These are phyloP conservation scores for Cucurbitaria berberidis DNA, from an alignment of 2,329 filamentous ascomycete genomes.

Conservation along the genomic window DNA sequence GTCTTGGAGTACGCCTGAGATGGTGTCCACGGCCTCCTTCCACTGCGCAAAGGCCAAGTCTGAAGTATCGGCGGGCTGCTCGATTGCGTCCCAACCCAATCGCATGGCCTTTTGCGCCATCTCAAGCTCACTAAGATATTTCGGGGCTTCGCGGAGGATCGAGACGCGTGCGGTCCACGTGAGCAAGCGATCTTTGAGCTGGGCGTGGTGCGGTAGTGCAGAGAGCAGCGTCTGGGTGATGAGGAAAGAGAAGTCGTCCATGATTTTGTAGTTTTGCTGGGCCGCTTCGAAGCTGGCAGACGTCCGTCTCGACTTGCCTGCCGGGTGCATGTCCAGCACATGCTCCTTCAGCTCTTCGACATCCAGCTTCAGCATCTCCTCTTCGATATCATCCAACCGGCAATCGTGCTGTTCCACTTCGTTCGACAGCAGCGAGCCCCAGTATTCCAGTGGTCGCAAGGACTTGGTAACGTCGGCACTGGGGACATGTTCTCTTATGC, in stretches of 20 bases:
- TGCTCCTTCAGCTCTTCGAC: slow-evolving; percentile 89
- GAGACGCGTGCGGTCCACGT: slow-evolving; percentile 79
- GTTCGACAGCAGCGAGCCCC: slow-evolving; percentile 72
- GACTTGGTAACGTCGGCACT: slow-evolving; percentile 27
- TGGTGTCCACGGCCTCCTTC: slow-evolving; percentile 54
- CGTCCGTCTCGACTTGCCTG: slow-evolving; percentile 53
- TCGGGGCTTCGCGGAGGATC: slow-evolving; percentile 75
- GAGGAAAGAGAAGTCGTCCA: slow-evolving; percentile 90
- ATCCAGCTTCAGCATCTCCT: slow-evolving; percentile 71
- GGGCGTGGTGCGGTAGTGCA: slow-evolving; percentile 79
- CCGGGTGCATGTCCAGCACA: slow-evolving; percentile 78
- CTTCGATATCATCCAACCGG: slow-evolving; percentile 75
- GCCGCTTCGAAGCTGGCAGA: slow-evolving; percentile 47
- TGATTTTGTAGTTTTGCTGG: slow-evolving; percentile 64
- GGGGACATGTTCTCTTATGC: slow-evolving; percentile 39
- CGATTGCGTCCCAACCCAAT: slow-evolving; percentile 70
- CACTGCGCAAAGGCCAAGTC: slow-evolving; percentile 41
- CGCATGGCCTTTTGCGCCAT: slow-evolving; percentile 69
- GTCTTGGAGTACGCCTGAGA: slow-evolving; percentile 68
- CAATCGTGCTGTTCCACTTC: slow-evolving; percentile 72
- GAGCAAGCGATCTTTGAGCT: slow-evolving; percentile 73
- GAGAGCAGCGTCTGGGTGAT: slow-evolving; percentile 92
- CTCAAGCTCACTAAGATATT: slow-evolving; percentile 67
- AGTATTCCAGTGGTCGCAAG: slow-evolving; percentile 56
- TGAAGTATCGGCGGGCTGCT: slow-evolving; percentile 42